These are phyloP conservation scores for Lathyrus oleraceus DNA, from an alignment of 306 rosid genomes.

Conservation along the genomic window DNA sequence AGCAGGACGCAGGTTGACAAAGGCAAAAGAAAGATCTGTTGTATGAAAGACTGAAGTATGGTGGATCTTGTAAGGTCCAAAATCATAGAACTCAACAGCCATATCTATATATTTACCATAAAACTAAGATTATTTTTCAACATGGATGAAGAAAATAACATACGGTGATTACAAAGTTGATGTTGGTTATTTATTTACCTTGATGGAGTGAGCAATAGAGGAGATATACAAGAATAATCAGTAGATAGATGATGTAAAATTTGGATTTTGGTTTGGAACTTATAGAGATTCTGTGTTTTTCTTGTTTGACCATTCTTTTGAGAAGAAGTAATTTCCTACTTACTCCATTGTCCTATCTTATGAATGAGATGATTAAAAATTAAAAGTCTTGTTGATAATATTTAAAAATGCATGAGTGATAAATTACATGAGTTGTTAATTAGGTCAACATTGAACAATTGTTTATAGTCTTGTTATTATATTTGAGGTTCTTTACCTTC, in stretches of 20 bases:
- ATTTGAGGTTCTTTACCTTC: background rate
- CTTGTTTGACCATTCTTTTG: background rate
- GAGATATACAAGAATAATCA: constrained; percentile 12
- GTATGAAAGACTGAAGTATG: constrained; percentile 63
- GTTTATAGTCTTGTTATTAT: background rate
- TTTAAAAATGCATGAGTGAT: background rate
- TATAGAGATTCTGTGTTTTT: background rate
- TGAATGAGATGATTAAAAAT: background rate
- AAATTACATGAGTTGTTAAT: background rate
- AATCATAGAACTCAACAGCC: constrained; percentile 57
- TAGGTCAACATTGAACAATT: constrained; percentile 17
- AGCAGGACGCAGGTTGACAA: constrained; percentile 82
- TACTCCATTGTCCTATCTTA: constrained; percentile 16
- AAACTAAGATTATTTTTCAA: constrained; percentile 12
- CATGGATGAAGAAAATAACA: constrained; percentile 9
- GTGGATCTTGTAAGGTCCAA: constrained; percentile 73
- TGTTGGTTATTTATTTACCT: constrained; percentile 21
- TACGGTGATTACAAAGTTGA: background rate
- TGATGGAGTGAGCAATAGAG: constrained; percentile 1
- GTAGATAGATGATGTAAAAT: background rate
- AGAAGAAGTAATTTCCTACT: background rate
- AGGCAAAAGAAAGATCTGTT: constrained; percentile 64
- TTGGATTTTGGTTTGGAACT: constrained; percentile 8
- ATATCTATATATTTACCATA: constrained; percentile 40
- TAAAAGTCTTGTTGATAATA: constrained; percentile 28